Evolutionary conservation across 371 early-diverging fungal genomes (phyloP).

Genomic region (Actinomortierella wolfii): DNA sequence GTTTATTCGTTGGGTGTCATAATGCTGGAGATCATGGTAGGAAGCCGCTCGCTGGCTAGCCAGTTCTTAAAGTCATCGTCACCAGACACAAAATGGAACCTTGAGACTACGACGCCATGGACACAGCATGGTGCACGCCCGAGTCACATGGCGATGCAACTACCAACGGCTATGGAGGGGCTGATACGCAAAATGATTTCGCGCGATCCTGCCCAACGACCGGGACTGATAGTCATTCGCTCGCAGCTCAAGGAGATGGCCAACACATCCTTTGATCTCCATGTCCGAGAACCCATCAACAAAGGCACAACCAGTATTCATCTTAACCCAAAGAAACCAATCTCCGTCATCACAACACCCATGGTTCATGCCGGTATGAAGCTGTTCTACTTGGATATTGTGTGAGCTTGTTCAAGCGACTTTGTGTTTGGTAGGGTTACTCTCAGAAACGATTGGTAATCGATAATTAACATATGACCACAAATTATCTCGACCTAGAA

Average conservation of each 20-base stretch:
- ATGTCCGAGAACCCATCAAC: conserved; percentile 43
- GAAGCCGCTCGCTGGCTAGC: conserved; percentile 36
- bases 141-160: conserved; percentile 7
- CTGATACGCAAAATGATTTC: conserved; percentile 35
- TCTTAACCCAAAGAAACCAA: conserved; percentile 41
- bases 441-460: no score
- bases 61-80: conserved; percentile 25
- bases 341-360: conserved; percentile 37
- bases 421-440: no score
- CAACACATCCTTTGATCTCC: conserved; percentile 39
- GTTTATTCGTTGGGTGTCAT: conserved; percentile 39
- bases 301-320: conserved; percentile 40
- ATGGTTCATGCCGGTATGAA: no score
- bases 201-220: conserved; percentile 36
- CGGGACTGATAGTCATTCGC: conserved; percentile 27
- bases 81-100: neutral
- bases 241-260: conserved; percentile 46
- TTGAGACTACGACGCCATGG: conserved; percentile 14
- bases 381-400: no score
- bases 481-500: no score
- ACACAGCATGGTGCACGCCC: conserved; percentile 22
- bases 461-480: no score
- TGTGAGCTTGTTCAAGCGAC: no score
- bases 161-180: conserved; percentile 35
- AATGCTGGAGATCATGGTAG: conserved; percentile 41